Evolutionary conservation across 192 early-diverging fungal species (phyloP), one percentile per base, ranked within the genome.

Genomic region (Geranomyces michiganensis): DNA sequence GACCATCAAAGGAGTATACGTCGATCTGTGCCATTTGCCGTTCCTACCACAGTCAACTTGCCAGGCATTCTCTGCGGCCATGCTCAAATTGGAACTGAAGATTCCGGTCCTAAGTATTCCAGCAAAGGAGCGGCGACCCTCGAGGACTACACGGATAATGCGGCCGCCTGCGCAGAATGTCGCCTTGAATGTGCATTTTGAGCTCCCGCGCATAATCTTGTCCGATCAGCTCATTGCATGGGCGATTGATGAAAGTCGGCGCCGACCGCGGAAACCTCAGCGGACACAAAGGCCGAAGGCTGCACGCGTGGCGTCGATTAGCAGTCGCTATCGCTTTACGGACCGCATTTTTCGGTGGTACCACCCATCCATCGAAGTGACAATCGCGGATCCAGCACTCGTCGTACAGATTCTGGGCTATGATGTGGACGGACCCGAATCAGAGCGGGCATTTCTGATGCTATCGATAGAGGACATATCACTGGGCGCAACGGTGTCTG

Each of bases 1-100:
- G 5, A 17, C 27, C 6, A 29, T 32, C 58, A 60, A 60, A 60
- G 62, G 43, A 21, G 5, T 64, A 7, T 45, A 45, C 43, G 62
- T 64, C 22, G 62, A 64, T 45, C 30, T 64, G 3, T 64, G 62
- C 43, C 33, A 45, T n/a, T 9, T 64, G n/a, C 62, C 62, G 21
- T 45, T 45, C 21, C 22, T 29, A 6, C 33, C 9, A 14, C 43
- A 64, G 15, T 19, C n/a, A 17, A 45, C 62, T 5, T 64, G 41
- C 21, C 62, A 64, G 43, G 29, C 41, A 14, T 64, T 64, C 44
- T 45, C 43, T 24, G 62, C 43, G 9, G 1, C 44, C 5, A n/a
- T 17, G 21, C 36, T 45, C 14, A 24, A 4, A 5, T 21, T 64
- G 3, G 62, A 64, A 12, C 33, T 64, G n/a, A n/a, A 1, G 41